Evolutionary conservation across 805 yeast species (phyloP), one percentile per base, ranked within the genome.

Genomic region (Candida boleticola): DNA sequence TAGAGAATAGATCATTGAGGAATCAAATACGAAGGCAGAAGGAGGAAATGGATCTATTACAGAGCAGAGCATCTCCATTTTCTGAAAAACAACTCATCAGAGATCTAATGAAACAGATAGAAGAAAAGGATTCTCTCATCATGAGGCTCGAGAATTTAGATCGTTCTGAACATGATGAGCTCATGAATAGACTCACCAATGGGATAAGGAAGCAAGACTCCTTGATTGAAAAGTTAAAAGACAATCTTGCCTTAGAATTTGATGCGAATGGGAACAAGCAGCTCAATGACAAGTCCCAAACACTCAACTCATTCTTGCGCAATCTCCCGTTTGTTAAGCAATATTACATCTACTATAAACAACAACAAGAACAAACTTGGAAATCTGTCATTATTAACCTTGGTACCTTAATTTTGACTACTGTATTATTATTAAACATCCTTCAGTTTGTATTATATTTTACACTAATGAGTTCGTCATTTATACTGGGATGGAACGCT

Each of bases 261-360:
- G 30, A 34, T 11, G 10, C 33, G 17, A 22, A 27, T 18, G 18
- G 10, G 6, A 22, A 18, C 9, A 18, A 5, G 18, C 11, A 44
- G 17, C 38, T 40, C 3, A 13, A 27, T 10, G 36, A 13, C 20
- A 29, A 43, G 16, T 25, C 29, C n/a, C 23, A 33, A 14, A 36
- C 39, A 17, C 29, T 58, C 9, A 47, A 48, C n/a, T 36, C 37
- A 11, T 52, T 63, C 27, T 5, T 62, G 5, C 29, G 39, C 7
- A 55, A 53, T 21, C 41, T 66, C 19, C 71, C 71, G 3, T 49
- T 64, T 32, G 39, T 64, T 11, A 60, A 57, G 38, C 68, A 66
- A 39, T 58, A 58, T 39, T 53, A 54, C 36, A 43, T 47, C 33
- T 60, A 46, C 33, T 53, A 44, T 45, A 53, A 53, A 36, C 65